Conservation (phyloP, 2,329 filamentous ascomycete species). For the Lachnellula arida region DNA sequence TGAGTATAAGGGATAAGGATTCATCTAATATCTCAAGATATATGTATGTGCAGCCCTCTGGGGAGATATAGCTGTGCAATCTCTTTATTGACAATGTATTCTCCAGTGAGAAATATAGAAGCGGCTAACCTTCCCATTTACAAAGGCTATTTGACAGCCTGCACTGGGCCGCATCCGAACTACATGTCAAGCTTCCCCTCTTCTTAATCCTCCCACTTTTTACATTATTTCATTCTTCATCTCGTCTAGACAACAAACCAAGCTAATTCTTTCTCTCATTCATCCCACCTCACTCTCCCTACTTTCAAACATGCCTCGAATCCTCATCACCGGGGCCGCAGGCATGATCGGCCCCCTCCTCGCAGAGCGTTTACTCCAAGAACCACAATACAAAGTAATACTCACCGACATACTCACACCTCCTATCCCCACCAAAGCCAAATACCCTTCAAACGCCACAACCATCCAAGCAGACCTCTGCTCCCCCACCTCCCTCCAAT, state of each 20-base stretch:
- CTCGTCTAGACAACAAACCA: too few relatives aligned
- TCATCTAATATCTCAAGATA: too few relatives aligned
- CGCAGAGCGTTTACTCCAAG: constrained; percentile 49
- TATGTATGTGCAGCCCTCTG: too few relatives aligned
- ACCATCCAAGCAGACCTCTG: constrained; percentile 34
- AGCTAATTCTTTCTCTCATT: too few relatives aligned
- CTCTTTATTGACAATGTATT: background rate
- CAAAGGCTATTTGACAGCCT: background rate
- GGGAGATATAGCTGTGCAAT: background rate
- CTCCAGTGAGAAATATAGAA: background rate
- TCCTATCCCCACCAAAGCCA: constrained; percentile 40
- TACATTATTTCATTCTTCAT: background rate
- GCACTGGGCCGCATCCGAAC: background rate
- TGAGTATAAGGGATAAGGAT: too few relatives aligned
- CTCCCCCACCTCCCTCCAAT: constrained; percentile 27
- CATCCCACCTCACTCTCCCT: background rate
- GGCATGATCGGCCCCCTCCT: constrained; percentile 63
- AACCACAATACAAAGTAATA: constrained; percentile 41
- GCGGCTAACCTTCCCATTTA: background rate
- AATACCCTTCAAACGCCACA: constrained; percentile 23
- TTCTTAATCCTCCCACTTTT: background rate
- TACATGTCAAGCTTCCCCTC: background rate
- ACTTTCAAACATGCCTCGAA: constrained; percentile 28
- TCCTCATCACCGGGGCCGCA: constrained; percentile 60
- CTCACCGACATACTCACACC: constrained; percentile 54